A percentile compares a stretch with the other conserved stretches of the same genome.
Conservation (phyloP, 257 asterid species). For the Salvia rosmarinus region DNA sequence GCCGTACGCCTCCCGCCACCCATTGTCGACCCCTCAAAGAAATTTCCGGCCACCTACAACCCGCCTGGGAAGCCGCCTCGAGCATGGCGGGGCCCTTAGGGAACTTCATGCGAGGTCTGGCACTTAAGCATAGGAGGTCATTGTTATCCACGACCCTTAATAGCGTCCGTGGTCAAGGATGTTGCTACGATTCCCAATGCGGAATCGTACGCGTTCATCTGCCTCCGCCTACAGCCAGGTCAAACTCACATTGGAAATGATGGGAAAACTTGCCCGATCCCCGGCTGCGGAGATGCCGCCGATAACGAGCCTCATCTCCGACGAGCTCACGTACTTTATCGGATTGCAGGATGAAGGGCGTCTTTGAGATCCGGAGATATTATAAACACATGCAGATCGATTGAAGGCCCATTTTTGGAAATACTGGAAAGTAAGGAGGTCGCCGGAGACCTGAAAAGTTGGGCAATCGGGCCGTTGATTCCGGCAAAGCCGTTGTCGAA, state of each 20-base stretch:
- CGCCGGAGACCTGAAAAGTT: conserved; percentile 22
- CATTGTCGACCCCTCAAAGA: conserved; percentile 17
- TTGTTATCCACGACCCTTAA: conserved; percentile 51
- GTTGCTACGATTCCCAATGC: conserved; percentile 38
- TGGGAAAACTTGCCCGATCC: conserved; percentile 28
- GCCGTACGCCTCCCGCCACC: conserved; percentile 32
- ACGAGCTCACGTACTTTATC: conserved; percentile 22
- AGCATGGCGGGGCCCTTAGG: conserved; percentile 39
- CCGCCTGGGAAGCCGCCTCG: conserved; percentile 44
- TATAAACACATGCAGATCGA: conserved; percentile 42
- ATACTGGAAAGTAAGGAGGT: conserved; percentile 32
- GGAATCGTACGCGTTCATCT: conserved; percentile 45
- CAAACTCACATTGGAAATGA: conserved; percentile 18
- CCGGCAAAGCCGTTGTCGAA: conserved; percentile 24
- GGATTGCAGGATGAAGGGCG: conserved; percentile 21
- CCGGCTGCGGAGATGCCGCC: conserved; percentile 26
- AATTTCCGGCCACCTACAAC: conserved; percentile 52
- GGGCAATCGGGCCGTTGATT: conserved; percentile 53
- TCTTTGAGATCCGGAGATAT: conserved; percentile 37
- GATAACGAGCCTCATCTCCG: conserved; percentile 13
- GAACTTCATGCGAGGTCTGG: conserved; percentile 17
- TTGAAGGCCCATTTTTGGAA: conserved; percentile 42
- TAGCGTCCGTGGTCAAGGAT: conserved; percentile 42
- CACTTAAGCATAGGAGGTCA: conserved; percentile 23
- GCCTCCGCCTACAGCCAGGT: conserved; percentile 40